phyloP scores from a whole-genome alignment of 768 basidiomycete genomes.

The Termitomyces bulborhizus region DNA sequence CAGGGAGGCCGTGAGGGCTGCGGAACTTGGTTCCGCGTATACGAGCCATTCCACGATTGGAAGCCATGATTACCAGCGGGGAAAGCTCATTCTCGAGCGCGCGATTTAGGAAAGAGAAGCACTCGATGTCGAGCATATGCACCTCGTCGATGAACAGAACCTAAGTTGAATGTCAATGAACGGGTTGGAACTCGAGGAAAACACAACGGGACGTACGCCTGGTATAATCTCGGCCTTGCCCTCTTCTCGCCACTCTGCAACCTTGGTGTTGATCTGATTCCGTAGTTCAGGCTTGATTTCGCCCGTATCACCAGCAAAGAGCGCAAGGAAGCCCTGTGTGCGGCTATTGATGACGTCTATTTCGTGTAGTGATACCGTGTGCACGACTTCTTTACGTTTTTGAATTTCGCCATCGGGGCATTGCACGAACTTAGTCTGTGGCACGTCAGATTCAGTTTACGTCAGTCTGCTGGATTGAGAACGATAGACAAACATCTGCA shows the following conservation, averaged over 20 bases:
- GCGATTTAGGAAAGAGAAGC: slow-evolving; percentile 97
- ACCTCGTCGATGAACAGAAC: slow-evolving; percentile 99
- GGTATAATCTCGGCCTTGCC: slow-evolving; percentile 98
- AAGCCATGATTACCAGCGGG: slow-evolving; percentile 97
- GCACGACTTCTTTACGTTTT: slow-evolving; percentile 94
- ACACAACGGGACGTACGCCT: slow-evolving; percentile 52
- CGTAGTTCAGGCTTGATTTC: slow-evolving; percentile 98
- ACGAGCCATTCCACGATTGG: slow-evolving; percentile 90
- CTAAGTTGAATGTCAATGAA: slow-evolving; percentile 30
- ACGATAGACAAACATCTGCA: slow-evolving; percentile 72
- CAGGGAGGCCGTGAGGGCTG: slow-evolving; percentile 91
- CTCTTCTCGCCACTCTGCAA: slow-evolving; percentile 97
- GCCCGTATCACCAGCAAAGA: slow-evolving; percentile 94
- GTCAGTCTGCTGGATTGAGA: neutral
- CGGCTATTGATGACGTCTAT: slow-evolving; percentile 99
- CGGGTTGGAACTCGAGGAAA: neutral
- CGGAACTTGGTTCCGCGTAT: slow-evolving; percentile 95
- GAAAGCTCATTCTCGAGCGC: slow-evolving; percentile 92
- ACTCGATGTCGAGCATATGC: slow-evolving; percentile 99
- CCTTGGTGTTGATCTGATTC: slow-evolving; percentile 94
- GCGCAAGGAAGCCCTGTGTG: slow-evolving; percentile 96
- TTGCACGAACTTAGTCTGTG: slow-evolving; percentile 94
- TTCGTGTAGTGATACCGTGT: slow-evolving; percentile 96
- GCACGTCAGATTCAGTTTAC: neutral
- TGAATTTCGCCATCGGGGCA: slow-evolving; percentile 98